Evolutionary conservation across 1,284 basidiomycete species (phyloP).

Genomic region (Sanghuangporus weigelae): DNA sequence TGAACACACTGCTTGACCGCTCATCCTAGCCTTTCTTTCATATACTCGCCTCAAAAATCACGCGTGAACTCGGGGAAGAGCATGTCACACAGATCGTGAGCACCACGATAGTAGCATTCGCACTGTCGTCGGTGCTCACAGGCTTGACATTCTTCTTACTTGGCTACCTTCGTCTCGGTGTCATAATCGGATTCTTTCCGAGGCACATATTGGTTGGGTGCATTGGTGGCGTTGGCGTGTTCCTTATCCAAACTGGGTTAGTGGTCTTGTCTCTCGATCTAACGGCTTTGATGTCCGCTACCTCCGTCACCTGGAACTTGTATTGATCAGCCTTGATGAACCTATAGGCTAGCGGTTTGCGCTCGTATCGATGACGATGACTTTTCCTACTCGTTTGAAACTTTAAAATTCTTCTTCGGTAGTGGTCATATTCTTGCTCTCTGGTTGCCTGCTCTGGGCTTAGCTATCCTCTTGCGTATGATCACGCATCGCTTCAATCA

Average conservation of each 20-base stretch:
- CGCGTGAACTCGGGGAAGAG: constrained; percentile 66
- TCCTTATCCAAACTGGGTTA: constrained; percentile 85
- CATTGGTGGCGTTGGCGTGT: constrained; percentile 94
- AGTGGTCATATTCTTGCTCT: constrained; percentile 58
- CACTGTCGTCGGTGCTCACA: constrained; percentile 87
- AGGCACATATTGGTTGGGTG: constrained; percentile 95
- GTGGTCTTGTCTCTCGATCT: constrained; percentile 20
- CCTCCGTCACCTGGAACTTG: neutral
- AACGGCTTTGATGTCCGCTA: neutral
- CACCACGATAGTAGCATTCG: constrained; percentile 88
- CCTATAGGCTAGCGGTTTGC: constrained; percentile 70
- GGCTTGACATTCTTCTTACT: constrained; percentile 84
- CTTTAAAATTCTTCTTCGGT: constrained; percentile 59
- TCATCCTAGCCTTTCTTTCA: constrained; percentile 83
- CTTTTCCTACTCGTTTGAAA: constrained; percentile 63
- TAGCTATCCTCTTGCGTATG: constrained; percentile 77
- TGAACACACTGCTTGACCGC: neutral
- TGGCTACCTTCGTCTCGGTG: constrained; percentile 81
- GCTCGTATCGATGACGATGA: constrained; percentile 80
- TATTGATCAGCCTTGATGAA: neutral
- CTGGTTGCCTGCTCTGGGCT: constrained; percentile 71
- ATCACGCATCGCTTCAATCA: constrained; percentile 82
- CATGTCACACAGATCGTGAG: constrained; percentile 73
- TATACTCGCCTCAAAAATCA: constrained; percentile 80
- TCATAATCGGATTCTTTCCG: constrained; percentile 93